Conservation (phyloP, 305 asterid species). For the Solanum hybrid region DNA sequence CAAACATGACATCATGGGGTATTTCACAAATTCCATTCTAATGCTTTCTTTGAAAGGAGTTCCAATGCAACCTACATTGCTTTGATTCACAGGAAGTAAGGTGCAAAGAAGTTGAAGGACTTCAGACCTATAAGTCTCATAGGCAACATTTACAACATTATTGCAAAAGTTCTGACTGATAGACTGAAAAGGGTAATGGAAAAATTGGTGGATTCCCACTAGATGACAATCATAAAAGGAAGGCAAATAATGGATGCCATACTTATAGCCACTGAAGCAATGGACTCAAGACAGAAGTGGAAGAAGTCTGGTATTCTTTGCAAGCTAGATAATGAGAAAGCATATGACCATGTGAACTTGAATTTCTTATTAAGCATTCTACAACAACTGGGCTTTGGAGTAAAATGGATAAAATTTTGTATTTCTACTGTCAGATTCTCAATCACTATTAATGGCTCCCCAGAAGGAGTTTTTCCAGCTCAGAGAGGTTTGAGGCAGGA, state of each 20-base stretch:
- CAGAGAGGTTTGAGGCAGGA: background rate
- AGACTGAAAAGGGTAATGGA: background rate
- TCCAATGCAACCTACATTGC: background rate
- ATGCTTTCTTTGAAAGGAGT: background rate
- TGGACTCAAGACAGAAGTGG: background rate
- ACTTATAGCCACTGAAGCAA: background rate
- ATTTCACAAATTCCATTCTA: background rate
- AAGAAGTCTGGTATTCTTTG: background rate
- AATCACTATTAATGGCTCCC: background rate
- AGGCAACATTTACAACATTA: background rate
- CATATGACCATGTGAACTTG: background rate
- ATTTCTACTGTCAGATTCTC: background rate
- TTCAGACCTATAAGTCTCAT: background rate
- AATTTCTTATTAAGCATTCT: background rate
- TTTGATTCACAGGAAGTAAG: background rate
- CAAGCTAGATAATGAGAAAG: background rate
- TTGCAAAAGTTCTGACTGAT: background rate
- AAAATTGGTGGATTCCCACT: background rate
- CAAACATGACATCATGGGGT: background rate
- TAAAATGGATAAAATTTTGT: background rate
- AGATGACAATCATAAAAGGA: background rate
- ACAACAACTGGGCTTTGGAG: background rate
- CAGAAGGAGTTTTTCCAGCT: background rate
- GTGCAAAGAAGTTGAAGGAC: background rate
- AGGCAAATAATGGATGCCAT: background rate